A percentile compares a stretch with the other conserved stretches of the same genome.
Evolutionary conservation across 2,329 filamentous ascomycete genomes (phyloP).

Genomic region (Beauveria brongniartii): DNA sequence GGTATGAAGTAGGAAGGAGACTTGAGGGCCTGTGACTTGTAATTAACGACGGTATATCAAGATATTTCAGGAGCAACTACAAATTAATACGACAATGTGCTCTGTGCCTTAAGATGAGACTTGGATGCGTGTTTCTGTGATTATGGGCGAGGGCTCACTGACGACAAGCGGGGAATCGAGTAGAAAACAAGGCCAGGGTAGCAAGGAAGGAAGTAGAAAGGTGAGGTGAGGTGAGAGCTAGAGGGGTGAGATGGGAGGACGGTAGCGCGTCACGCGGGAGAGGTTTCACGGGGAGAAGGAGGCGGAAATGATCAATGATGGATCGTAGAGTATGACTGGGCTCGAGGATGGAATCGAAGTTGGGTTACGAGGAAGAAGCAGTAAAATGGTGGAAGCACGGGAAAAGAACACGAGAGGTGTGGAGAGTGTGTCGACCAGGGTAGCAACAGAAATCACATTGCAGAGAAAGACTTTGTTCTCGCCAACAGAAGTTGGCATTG

Average conservation of each 20-base stretch:
- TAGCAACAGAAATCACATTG: too few relatives aligned
- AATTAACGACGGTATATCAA: background rate
- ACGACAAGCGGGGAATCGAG: background rate
- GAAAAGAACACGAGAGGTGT: too few relatives aligned
- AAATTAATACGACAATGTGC: background rate
- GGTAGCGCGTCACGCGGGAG: background rate
- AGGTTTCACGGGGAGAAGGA: background rate
- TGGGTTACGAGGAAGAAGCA: too few relatives aligned
- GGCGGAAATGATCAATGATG: background rate
- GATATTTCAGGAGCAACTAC: background rate
- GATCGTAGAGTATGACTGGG: background rate
- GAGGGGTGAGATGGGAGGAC: constrained; percentile 1
- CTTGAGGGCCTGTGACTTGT: background rate
- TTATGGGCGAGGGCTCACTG: background rate
- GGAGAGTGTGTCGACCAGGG: too few relatives aligned
- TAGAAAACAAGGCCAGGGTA: background rate
- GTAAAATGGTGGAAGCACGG: too few relatives aligned
- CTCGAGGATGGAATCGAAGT: background rate
- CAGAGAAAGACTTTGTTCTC: too few relatives aligned
- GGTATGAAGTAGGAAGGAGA: background rate
- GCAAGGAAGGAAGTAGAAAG: background rate
- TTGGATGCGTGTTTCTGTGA: background rate
- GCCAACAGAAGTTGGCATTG: too few relatives aligned
- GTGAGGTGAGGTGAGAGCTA: constrained; percentile 8
- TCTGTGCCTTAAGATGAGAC: background rate